Evolutionary conservation across 371 early-diverging fungal species (phyloP), one percentile per base, ranked within the genome.

Genomic region (Sporodiniella umbellata): DNA sequence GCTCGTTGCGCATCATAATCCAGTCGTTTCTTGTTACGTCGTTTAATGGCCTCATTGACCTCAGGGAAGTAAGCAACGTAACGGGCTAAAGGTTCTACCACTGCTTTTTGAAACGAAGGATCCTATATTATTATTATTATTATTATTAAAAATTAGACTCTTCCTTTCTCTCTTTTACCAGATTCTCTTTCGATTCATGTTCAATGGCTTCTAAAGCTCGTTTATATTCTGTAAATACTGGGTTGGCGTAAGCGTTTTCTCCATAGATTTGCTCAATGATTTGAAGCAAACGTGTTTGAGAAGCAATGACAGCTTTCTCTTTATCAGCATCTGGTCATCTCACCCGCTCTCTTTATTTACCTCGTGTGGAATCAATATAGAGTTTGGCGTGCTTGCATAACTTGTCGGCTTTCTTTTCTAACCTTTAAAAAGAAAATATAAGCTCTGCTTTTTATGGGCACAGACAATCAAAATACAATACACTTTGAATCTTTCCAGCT

Each of bases 301-400:
- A 82, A 21, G 79, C 75, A 6, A 92, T 88, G 81, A 94, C 90
- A 8, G 84, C 93, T 81, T 52, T 14, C 4, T 0, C 11, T 8
- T 4, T 1, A 1, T 8, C 23, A 0, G 31, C 12, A 31, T 15
- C 8, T 42, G 10, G 33, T 12, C 8, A 23, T n/a, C n/a, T n/a
- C n/a, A 26, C 1, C 25, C 39, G 15, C 18, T 33, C 18, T 24
- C 23, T 43, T 35, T 35, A 18, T 23, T 53, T 70, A 87, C 90
- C 86, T 69, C 89, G 59, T 31, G 96, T 75, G 17, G 95, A 83
- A 54, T 92, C 88, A 30, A 95, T 76, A 64, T 95, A 97, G 21
- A 93, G 93, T 64, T 91, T 92, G n/a, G 98, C 84, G 66, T 97
- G 95, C 51, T 87, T 89, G 56, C 92, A 84, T 4, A 97, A 74